Conservation (phyloP, 192 early-diverging fungal species). For the Umbelopsis isabellina region DNA sequence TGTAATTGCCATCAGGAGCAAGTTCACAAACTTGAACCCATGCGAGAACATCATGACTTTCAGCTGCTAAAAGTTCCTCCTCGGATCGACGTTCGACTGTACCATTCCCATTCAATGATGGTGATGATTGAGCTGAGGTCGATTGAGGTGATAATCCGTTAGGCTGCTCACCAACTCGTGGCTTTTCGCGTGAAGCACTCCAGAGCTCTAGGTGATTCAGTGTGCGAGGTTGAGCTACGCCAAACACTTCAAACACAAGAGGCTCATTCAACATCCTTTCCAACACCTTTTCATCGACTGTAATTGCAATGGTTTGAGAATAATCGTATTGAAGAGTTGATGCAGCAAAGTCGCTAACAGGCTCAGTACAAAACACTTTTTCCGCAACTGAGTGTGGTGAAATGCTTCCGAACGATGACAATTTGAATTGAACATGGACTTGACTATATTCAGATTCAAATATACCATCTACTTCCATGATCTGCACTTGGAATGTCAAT, state of each 20-base stretch:
- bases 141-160: neutral
- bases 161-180: neutral
- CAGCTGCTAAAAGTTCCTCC: constrained; percentile 66
- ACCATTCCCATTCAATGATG: neutral
- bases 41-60: constrained; percentile 69
- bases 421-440: constrained; percentile 73
- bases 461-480: constrained; percentile 62
- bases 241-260: constrained; percentile 58
- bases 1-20: constrained; percentile 63
- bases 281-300: constrained; percentile 31
- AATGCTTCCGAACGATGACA: constrained; percentile 62
- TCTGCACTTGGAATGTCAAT: constrained; percentile 65
- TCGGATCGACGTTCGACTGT: constrained; percentile 39
- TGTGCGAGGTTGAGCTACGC: constrained; percentile 43
- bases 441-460: constrained; percentile 64
- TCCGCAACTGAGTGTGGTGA: constrained; percentile 42
- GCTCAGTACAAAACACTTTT: constrained; percentile 64
- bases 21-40: constrained; percentile 74
- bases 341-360: constrained; percentile 56
- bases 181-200: constrained; percentile 54
- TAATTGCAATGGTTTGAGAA: constrained; percentile 49
- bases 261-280: constrained; percentile 23
- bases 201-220: constrained; percentile 52
- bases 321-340: constrained; percentile 55
- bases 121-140: neutral